These are phyloP conservation scores for Diaporthe sp. DNA, from an alignment of 2,329 filamentous ascomycete species.

Conservation along the genomic window DNA sequence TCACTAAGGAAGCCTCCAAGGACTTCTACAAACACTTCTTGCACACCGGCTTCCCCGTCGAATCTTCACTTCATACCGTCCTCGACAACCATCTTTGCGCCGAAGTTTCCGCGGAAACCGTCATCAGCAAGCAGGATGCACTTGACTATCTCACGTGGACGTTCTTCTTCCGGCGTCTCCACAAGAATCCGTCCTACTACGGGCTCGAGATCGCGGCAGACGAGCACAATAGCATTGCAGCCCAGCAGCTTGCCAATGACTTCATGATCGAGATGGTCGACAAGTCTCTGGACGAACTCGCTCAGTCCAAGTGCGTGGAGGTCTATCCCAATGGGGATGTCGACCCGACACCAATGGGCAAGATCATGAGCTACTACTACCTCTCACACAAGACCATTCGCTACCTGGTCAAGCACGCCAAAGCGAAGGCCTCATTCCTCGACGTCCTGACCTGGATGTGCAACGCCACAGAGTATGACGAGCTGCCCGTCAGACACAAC, in stretches of 20 bases:
- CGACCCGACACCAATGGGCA: slow-evolving; percentile 89
- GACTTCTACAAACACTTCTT: slow-evolving; percentile 99
- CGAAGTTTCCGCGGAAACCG: slow-evolving; percentile 92
- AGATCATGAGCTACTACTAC: slow-evolving; percentile 99
- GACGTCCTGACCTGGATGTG: slow-evolving; percentile 94
- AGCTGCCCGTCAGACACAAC: slow-evolving; percentile 96
- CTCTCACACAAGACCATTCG: slow-evolving; percentile 95
- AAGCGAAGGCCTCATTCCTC: slow-evolving; percentile 78
- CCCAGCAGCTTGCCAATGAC: slow-evolving; percentile 89
- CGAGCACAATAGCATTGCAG: slow-evolving; percentile 87
- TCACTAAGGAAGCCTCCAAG: slow-evolving; percentile 97
- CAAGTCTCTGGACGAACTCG: slow-evolving; percentile 83
- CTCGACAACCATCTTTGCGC: slow-evolving; percentile 96
- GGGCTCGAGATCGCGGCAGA: slow-evolving; percentile 93
- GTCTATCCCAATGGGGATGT: slow-evolving; percentile 89
- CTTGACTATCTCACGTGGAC: slow-evolving; percentile 99
- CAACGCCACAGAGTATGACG: slow-evolving; percentile 93
- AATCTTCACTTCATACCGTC: slow-evolving; percentile 95
- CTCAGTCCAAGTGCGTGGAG: slow-evolving; percentile 84
- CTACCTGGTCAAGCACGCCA: slow-evolving; percentile 81
- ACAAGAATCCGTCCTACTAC: slow-evolving; percentile 99
- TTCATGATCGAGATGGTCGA: slow-evolving; percentile 96
- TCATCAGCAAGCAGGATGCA: slow-evolving; percentile 94
- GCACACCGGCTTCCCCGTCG: slow-evolving; percentile 97
- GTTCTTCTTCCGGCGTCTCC: slow-evolving; percentile 96